These are phyloP conservation scores for Climacium dendroides DNA, from an alignment of 225 moss, liverwort and hornwort species.

Conservation along the genomic window DNA sequence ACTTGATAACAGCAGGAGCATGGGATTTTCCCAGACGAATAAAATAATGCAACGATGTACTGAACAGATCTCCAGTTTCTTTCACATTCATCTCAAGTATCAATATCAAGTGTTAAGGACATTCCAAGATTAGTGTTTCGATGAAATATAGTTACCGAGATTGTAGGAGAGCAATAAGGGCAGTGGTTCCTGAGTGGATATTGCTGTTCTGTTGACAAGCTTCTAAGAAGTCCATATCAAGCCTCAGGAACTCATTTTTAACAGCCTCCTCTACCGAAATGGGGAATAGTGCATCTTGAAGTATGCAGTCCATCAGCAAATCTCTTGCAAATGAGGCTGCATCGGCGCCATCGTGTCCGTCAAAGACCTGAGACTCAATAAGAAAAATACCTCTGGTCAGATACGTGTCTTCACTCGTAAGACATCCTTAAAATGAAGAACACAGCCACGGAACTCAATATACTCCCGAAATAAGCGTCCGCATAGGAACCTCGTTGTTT, in stretches of 20 bases:
- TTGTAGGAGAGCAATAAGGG: slow-evolving; percentile 63
- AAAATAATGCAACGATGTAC: background rate
- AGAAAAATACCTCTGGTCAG: background rate
- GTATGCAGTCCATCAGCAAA: slow-evolving; percentile 50
- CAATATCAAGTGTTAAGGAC: background rate
- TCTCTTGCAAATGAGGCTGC: slow-evolving; percentile 78
- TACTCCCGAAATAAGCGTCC: background rate
- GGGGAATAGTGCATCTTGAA: slow-evolving; percentile 56
- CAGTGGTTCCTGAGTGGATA: slow-evolving; percentile 70
- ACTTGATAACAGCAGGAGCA: background rate
- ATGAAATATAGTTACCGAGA: slow-evolving; percentile 35
- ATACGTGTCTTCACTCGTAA: background rate
- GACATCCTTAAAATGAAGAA: background rate
- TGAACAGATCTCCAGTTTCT: background rate
- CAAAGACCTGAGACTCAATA: slow-evolving; percentile 58
- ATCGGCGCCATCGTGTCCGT: slow-evolving; percentile 73
- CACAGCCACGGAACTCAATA: background rate
- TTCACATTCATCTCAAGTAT: background rate
- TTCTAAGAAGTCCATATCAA: slow-evolving; percentile 54
- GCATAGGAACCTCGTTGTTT: background rate
- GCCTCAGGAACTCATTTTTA: slow-evolving; percentile 57
- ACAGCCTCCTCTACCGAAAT: slow-evolving; percentile 56
- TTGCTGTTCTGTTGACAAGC: slow-evolving; percentile 29
- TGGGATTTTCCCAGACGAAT: background rate
- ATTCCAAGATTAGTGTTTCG: background rate